A percentile compares a stretch with the other conserved stretches of the same genome.
phyloP scores from a whole-genome alignment of 2,329 filamentous ascomycete genomes.

The Cladosporium austrohemisphaericum region DNA sequence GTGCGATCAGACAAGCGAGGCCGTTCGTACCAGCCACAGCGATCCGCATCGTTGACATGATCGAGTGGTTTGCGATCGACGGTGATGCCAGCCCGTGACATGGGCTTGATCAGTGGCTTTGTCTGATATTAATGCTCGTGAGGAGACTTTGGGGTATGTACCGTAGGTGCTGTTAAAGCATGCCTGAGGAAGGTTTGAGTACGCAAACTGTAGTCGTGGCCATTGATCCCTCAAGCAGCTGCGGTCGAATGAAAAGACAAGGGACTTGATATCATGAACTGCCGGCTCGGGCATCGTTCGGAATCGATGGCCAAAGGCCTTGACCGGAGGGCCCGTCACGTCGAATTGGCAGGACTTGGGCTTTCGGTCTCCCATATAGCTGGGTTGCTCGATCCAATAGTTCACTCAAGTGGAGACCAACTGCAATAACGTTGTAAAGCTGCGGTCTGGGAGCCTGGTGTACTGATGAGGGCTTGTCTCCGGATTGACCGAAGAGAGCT shows the following conservation, averaged over 20 bases:
- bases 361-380: no score
- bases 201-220: slow-evolving; percentile 1
- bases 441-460: no score
- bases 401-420: no score
- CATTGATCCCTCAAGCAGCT: neutral
- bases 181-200: no score
- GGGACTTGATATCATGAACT: neutral
- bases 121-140: no score
- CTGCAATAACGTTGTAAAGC: no score
- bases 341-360: neutral
- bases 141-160: no score
- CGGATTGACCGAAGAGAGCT: neutral
- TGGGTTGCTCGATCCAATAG: no score
- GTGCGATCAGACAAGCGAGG: slow-evolving; percentile 55
- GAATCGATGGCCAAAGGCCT: neutral
- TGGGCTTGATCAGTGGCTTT: neutral
- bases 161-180: no score
- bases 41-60: slow-evolving; percentile 53
- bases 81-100: no score
- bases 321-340: neutral
- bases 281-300: neutral
- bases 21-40: slow-evolving; percentile 61
- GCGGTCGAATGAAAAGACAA: neutral
- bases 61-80: neutral
- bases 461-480: neutral